A percentile compares a stretch with the other conserved stretches of the same genome.
These are phyloP conservation scores for Pleurotus tuber-regium DNA, from an alignment of 768 basidiomycete species.

Conservation along the genomic window DNA sequence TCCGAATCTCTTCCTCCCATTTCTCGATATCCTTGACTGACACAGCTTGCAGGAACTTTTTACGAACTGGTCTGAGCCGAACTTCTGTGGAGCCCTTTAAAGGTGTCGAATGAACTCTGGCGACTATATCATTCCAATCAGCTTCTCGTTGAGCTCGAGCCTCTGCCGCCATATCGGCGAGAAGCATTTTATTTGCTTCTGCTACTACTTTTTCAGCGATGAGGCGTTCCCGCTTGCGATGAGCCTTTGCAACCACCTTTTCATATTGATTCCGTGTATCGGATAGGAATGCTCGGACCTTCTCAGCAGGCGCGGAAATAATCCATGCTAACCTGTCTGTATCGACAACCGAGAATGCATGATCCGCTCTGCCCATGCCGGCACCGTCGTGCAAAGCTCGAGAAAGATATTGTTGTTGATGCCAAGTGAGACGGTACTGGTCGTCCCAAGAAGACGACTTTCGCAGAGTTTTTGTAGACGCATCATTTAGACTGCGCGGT, in stretches of 20 bases:
- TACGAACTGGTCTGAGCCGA: slow-evolving; percentile 54
- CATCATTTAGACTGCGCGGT: slow-evolving; percentile 22
- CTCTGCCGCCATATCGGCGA: slow-evolving; percentile 66
- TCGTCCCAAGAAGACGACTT: slow-evolving; percentile 59
- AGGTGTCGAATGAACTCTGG: slow-evolving; percentile 50
- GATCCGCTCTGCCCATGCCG: neutral
- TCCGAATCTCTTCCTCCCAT: slow-evolving; percentile 63
- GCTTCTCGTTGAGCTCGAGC: slow-evolving; percentile 55
- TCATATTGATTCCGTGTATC: slow-evolving; percentile 35
- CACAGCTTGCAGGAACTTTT: slow-evolving; percentile 58
- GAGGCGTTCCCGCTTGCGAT: slow-evolving; percentile 30
- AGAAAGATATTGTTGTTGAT: slow-evolving; percentile 64
- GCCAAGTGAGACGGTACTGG: slow-evolving; percentile 61
- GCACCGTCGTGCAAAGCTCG: neutral
- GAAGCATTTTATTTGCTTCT: slow-evolving; percentile 43
- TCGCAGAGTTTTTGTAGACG: slow-evolving; percentile 50
- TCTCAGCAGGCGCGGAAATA: slow-evolving; percentile 52
- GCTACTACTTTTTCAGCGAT: slow-evolving; percentile 32
- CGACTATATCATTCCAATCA: slow-evolving; percentile 64
- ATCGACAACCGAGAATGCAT: slow-evolving; percentile 41
- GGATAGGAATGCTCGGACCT: slow-evolving; percentile 44
- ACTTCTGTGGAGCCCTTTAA: slow-evolving; percentile 44
- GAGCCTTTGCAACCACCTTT: slow-evolving; percentile 42
- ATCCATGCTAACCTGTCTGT: slow-evolving; percentile 50
- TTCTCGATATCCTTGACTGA: slow-evolving; percentile 43